Base-by-base conservation (phyloP, 1,284 basidiomycete species). In the Exobasidium rhododendri region DNA sequence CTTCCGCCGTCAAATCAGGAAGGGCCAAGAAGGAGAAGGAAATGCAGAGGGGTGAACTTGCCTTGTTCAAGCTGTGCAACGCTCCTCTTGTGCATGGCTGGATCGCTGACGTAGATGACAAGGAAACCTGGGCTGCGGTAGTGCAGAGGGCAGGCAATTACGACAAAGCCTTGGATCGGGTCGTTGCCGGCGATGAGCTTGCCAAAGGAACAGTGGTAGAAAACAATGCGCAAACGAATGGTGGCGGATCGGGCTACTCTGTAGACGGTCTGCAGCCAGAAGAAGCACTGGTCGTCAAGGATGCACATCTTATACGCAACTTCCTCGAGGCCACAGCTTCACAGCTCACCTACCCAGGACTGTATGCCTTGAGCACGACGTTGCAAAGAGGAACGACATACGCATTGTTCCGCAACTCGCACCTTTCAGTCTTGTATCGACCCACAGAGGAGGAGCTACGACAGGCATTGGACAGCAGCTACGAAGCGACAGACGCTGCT, bases 21-120 rank as follows among this genome's bases (percentile, higher is more conserved):
- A 64, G 84, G 0, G 51, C 65, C 5, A 82, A 58, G 17, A 45
- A 52, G 4, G 52, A 55, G 20, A 49, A 58, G 35, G 47, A 59
- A 43, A 60, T 58, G 2, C 52, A 55, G 28, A 58, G 56, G 0
- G 89, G 88, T 6, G 92, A 90, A 77, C 84, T 94, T 31, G 86
- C 88, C 56, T 84, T 94, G 3, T 96, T 96, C 76, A 83, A 87
- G n/a, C 86, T 90, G 55, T 89, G 87, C 0, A 86, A 86, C 5
- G 89, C 94, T 51, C 82, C 85, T 13, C 86, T 94, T 52, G 86
- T 92, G 0, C 92, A 94, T 68, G 92, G 92, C 0, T 94, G 92
- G 92, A 83, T 94, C n/a, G 88, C 88, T 6, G 90, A 94, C 71
- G 87, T 88, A 0, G 83, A 84, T 0, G 86, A 86, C 54, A 78